Evolutionary conservation across 208 protist genomes (phyloP), one percentile per base, ranked within the genome.

Genomic region (Porcisia hertigi): DNA sequence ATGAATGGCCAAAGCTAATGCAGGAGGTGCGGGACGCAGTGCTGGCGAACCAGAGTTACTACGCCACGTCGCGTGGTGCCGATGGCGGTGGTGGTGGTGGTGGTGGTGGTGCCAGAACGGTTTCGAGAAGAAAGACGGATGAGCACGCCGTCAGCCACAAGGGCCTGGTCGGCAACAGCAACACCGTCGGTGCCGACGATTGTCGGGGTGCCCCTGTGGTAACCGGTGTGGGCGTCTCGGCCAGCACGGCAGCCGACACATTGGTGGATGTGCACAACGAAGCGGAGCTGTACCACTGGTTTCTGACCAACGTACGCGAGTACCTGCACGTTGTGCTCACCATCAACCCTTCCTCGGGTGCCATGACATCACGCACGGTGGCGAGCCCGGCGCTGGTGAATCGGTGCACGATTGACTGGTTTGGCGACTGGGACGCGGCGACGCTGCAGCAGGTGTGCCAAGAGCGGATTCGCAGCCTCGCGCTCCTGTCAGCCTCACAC

Each of bases 271-370:
- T 90, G 9, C 88, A 85, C 76, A 92, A 84, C 41, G 92, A 99
- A 45, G 91, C 99, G 16, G 96, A 99, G 64, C 76, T 99, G 3
- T 99, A 99, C 76, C 86, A 92, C 47, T 99, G 98, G 96, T 99
- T 99, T 86, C 86, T 98, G 47, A 71, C 69, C 14, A 97, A 98
- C 79, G 98, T 99, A n/a, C 89, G 96, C 77, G 81, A 90, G 74
- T 99, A 99, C 79, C 89, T 99, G 39, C 99, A 99, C 83, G 96
- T 99, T 16, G 97, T 99, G 25, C 99, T 99, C 81, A 99, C 99
- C 36, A 99, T 99, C 89, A 99, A 99, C 86, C 99, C 99, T n/a
- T 90, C 97, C 45, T 96, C 88, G 7, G 88, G 93, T 57, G 98
- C 99, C 71, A 99, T 99, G 76, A 87, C 96, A 18, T 96, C 94